Evolutionary conservation across 2,329 filamentous ascomycete genomes (phyloP), one percentile per base, ranked within the genome.

Genomic region (Arthrinium puccinioides): DNA sequence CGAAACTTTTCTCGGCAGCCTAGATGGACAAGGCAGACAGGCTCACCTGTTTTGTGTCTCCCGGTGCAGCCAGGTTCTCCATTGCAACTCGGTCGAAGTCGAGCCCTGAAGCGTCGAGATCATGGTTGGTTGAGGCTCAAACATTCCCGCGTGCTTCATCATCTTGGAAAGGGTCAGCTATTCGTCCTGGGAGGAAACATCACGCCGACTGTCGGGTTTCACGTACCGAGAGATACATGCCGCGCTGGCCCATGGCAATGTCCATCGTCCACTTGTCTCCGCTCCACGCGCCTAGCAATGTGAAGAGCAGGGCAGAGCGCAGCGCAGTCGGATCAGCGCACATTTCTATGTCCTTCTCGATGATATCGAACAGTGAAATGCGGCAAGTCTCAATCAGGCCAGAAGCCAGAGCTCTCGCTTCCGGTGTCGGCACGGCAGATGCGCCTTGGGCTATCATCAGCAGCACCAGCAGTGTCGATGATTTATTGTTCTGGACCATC

Each of bases 251-350:
- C 78, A 84, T 83, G 28, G 79, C 75, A 45, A 84, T 83, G 50
- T 85, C 80, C 80, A 84, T 85, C 46, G 84, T 76, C 79, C 81
- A 84, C 59, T 84, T 84, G 56, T 85, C 81, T 31, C 82, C 82
- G 52, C 80, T 82, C 82, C 82, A 86, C 2, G 78, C 78, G 7
- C 79, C 81, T 19, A 83, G 69, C 2, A 80, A 70, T 2, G 76
- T 82, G 53, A 84, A 84, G 4, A 85, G 69, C 10, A 85, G 62
- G 1, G 80, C 80, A 32, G 78, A 79, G 26, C 79, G 72, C 30
- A 85, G 64, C 0, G 81, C 74, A 4, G 76, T 71, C 0, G 76
- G 74, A 50, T 85, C 79, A 2, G 76, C 73, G 10, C 76, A 75
- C 61, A 84, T 70, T 55, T 80, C 74, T 33, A 84, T 74, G 47